These are phyloP conservation scores for Lactarius quietus DNA, from an alignment of 768 basidiomycete species.

Conservation along the genomic window DNA sequence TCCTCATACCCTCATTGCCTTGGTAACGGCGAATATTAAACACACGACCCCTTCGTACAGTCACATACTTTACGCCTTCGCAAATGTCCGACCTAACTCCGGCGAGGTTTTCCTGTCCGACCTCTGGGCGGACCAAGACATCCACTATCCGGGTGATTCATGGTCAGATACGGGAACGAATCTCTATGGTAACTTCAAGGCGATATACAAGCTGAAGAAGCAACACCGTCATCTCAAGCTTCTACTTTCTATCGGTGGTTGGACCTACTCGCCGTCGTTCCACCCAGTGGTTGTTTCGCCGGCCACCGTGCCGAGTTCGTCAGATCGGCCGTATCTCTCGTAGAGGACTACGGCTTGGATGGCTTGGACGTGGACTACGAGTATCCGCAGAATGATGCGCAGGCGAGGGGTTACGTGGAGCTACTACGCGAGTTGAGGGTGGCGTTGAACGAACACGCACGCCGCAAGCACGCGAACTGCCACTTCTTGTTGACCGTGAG, in stretches of 20 bases:
- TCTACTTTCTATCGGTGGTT: constrained; percentile 89
- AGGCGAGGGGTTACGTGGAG: constrained; percentile 82
- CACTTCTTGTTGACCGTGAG: constrained; percentile 73
- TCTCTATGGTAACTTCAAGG: constrained; percentile 94
- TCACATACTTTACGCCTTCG: constrained; percentile 92
- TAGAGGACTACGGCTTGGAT: constrained; percentile 92
- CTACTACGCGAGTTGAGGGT: constrained; percentile 71
- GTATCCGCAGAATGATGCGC: constrained; percentile 73
- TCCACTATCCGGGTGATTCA: constrained; percentile 91
- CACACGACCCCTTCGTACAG: constrained; percentile 35
- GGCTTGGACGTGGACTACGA: constrained; percentile 94
- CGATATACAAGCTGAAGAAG: constrained; percentile 89
- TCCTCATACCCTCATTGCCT: constrained; percentile 12
- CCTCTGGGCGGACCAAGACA: constrained; percentile 93
- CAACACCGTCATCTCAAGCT: constrained; percentile 74
- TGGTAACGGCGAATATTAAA: constrained; percentile 17
- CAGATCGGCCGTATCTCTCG: constrained; percentile 65
- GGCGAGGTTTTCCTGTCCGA: constrained; percentile 91
- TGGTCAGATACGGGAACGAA: constrained; percentile 93
- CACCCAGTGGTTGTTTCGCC: constrained; percentile 74
- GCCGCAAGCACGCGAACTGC: constrained; percentile 55
- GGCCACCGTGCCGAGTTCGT: constrained; percentile 71
- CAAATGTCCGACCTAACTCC: constrained; percentile 75
- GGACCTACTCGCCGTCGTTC: constrained; percentile 89
- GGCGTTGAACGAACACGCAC: constrained; percentile 75